These are phyloP conservation scores for Trametes versicolor DNA, from an alignment of 1,284 basidiomycete species.

Conservation along the genomic window DNA sequence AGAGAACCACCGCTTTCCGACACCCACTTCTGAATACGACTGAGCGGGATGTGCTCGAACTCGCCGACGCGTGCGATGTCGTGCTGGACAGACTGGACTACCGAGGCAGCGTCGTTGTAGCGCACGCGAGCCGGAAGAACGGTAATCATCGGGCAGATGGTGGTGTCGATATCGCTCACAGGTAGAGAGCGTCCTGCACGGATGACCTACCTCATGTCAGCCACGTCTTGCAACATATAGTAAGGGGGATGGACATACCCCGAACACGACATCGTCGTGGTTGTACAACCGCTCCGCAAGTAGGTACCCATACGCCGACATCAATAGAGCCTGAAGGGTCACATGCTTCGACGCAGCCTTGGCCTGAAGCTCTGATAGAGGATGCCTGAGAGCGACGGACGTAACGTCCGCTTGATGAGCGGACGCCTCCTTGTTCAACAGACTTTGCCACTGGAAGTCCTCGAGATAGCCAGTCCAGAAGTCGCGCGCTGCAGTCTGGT, in stretches of 20 bases:
- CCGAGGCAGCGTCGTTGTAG: constrained; percentile 38
- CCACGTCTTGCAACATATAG: neutral
- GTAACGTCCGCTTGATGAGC: constrained; percentile 35
- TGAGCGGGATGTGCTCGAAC: constrained; percentile 55
- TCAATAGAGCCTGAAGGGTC: constrained; percentile 56
- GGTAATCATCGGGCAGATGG: constrained; percentile 53
- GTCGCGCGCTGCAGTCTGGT: constrained; percentile 42
- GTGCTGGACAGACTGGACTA: constrained; percentile 50
- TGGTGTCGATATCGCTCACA: constrained; percentile 50
- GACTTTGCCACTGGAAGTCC: constrained; percentile 47
- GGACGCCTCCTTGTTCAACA: constrained; percentile 31
- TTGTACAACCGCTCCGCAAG: constrained; percentile 40
- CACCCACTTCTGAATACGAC: constrained; percentile 58
- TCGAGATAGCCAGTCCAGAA: constrained; percentile 52
- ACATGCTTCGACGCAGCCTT: constrained; percentile 49
- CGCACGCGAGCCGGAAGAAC: constrained; percentile 55
- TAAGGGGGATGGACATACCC: constrained; percentile 45
- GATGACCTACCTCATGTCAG: constrained; percentile 48
- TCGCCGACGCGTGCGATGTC: constrained; percentile 50
- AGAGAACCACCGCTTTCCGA: constrained; percentile 45
- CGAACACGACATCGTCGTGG: constrained; percentile 53
- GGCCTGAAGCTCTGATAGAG: constrained; percentile 46
- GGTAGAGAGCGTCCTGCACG: constrained; percentile 57
- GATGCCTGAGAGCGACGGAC: constrained; percentile 38
- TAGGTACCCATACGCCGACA: constrained; percentile 51